These are phyloP conservation scores for Epichloe hybrida DNA, from an alignment of 2,329 filamentous ascomycete species.

Conservation along the genomic window DNA sequence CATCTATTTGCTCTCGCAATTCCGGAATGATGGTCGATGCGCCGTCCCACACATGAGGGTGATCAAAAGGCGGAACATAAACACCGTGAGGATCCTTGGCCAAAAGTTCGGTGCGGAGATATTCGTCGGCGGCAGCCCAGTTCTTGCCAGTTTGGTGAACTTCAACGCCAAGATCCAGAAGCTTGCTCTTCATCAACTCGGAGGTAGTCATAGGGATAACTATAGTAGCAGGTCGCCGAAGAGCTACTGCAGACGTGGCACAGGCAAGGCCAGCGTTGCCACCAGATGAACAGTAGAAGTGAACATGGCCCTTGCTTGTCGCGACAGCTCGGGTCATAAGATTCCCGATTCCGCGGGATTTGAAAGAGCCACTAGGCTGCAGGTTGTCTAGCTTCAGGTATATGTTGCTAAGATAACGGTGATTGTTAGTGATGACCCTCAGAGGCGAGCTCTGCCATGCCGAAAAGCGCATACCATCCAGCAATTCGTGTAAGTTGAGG, in stretches of 20 bases:
- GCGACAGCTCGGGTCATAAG: constrained; percentile 39
- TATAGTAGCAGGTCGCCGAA: constrained; percentile 57
- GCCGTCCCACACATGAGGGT: constrained; percentile 54
- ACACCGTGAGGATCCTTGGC: constrained; percentile 37
- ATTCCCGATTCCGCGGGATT: constrained; percentile 64
- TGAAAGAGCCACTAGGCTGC: constrained; percentile 78
- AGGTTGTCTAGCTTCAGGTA: constrained; percentile 78
- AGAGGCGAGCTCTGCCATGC: neutral
- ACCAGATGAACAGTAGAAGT: constrained; percentile 71
- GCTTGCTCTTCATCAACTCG: constrained; percentile 56
- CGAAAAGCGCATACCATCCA: constrained; percentile 46
- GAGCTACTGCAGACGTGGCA: constrained; percentile 53
- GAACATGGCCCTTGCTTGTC: constrained; percentile 24
- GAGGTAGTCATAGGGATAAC: constrained; percentile 57
- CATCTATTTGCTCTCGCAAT: constrained; percentile 26
- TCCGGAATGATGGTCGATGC: constrained; percentile 45
- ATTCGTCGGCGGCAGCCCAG: constrained; percentile 56
- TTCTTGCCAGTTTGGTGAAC: constrained; percentile 56
- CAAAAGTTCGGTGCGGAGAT: constrained; percentile 47
- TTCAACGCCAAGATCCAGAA: constrained; percentile 52
- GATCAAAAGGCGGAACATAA: constrained; percentile 59
- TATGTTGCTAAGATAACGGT: constrained; percentile 41
- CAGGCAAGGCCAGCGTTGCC: constrained; percentile 79
- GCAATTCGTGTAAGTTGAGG: constrained; percentile 52
- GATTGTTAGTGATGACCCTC: neutral